phyloP scores from a whole-genome alignment of 1,284 basidiomycete species.

The Boletellus deceptivus region DNA sequence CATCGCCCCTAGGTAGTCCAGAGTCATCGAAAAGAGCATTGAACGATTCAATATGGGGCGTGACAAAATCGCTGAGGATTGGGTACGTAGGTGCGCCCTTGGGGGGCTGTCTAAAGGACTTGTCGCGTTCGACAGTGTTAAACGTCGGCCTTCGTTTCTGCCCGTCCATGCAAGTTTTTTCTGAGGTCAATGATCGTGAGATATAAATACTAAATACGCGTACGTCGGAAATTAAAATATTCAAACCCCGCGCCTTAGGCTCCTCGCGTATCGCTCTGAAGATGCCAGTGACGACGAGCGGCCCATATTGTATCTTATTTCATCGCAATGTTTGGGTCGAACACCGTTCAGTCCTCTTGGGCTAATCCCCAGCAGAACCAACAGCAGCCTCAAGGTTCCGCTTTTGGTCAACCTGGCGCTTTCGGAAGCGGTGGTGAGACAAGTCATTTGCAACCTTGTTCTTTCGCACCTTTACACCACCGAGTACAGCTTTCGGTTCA shows the following conservation, averaged over 20 bases:
- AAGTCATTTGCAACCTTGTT: slow-evolving; percentile 34
- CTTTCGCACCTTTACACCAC: slow-evolving; percentile 32
- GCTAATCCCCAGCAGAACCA: slow-evolving; percentile 55
- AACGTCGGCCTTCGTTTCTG: slow-evolving; percentile 56
- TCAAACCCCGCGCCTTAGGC: slow-evolving; percentile 23
- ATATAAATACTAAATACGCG: slow-evolving; percentile 22
- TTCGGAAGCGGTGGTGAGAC: slow-evolving; percentile 47
- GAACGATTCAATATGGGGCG: slow-evolving; percentile 95
- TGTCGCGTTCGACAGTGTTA: slow-evolving; percentile 83
- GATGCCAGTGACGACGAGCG: slow-evolving; percentile 26
- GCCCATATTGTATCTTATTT: slow-evolving; percentile 15
- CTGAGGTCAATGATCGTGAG: slow-evolving; percentile 4
- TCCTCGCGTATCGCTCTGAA: slow-evolving; percentile 10
- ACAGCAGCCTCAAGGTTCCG: slow-evolving; percentile 39
- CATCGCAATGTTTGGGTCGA: slow-evolving; percentile 56
- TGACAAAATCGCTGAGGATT: slow-evolving; percentile 90
- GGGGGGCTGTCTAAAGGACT: slow-evolving; percentile 78
- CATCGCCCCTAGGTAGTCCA: slow-evolving; percentile 66
- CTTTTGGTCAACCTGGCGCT: slow-evolving; percentile 48
- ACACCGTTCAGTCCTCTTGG: slow-evolving; percentile 58
- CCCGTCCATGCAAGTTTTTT: slow-evolving; percentile 11
- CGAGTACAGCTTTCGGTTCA: slow-evolving; percentile 42
- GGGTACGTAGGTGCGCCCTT: slow-evolving; percentile 69
- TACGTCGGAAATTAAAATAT: slow-evolving; percentile 13
- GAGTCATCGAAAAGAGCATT: slow-evolving; percentile 93